phyloP scores from a whole-genome alignment of 2,329 filamentous ascomycete genomes.

The Acrodontium crateriforme region DNA sequence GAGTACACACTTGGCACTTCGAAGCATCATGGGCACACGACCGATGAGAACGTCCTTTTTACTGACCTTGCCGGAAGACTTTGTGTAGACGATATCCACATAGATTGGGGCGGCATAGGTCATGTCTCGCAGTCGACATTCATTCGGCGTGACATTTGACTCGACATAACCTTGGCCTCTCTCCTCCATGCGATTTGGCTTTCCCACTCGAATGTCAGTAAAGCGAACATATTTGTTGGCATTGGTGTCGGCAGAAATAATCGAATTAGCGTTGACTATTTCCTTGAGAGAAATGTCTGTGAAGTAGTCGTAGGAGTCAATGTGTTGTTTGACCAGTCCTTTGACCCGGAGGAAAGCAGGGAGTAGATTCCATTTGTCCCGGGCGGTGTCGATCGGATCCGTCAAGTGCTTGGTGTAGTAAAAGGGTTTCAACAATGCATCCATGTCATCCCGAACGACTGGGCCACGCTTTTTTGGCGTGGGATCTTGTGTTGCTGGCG shows the following conservation, averaged over 20 bases:
- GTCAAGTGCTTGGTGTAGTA: slow-evolving; percentile 55
- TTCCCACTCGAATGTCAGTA: slow-evolving; percentile 68
- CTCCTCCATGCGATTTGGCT: slow-evolving; percentile 66
- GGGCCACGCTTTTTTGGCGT: slow-evolving; percentile 10
- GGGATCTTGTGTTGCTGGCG: slow-evolving; percentile 4
- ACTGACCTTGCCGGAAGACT: slow-evolving; percentile 62
- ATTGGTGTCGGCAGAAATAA: slow-evolving; percentile 70
- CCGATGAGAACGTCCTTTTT: slow-evolving; percentile 67
- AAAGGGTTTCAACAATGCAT: slow-evolving; percentile 53
- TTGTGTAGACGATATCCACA: slow-evolving; percentile 81
- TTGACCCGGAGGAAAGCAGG: slow-evolving; percentile 98
- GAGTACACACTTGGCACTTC: slow-evolving; percentile 84
- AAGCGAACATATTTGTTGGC: slow-evolving; percentile 55
- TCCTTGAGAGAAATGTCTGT: slow-evolving; percentile 94
- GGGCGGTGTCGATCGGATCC: slow-evolving; percentile 54
- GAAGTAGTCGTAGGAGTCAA: slow-evolving; percentile 98
- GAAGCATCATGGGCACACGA: slow-evolving; percentile 90
- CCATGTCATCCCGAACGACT: slow-evolving; percentile 26
- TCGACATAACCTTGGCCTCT: slow-evolving; percentile 55
- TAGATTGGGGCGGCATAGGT: slow-evolving; percentile 94
- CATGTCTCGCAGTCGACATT: slow-evolving; percentile 90
- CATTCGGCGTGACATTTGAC: slow-evolving; percentile 69
- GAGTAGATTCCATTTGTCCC: slow-evolving; percentile 93
- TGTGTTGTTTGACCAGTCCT: slow-evolving; percentile 90
- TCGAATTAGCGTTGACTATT: slow-evolving; percentile 82